Evolutionary conservation across 2,329 filamentous ascomycete genomes (phyloP).

Genomic region (Clarireedia monteithiana): DNA sequence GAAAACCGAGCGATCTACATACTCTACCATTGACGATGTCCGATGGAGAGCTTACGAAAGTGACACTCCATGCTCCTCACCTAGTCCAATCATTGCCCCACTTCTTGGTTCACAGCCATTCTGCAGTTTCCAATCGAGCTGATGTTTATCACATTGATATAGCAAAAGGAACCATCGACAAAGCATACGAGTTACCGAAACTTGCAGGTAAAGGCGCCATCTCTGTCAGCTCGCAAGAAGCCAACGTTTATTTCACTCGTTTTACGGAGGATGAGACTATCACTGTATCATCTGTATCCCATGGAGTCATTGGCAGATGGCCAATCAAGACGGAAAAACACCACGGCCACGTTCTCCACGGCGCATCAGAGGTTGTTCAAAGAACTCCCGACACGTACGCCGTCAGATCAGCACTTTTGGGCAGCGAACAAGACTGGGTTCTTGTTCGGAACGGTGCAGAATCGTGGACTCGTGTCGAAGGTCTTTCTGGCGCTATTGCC

Average conservation of each 20-base stretch:
- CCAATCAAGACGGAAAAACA: slow-evolving; percentile 40
- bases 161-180: slow-evolving; percentile 59
- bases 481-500: slow-evolving; percentile 69
- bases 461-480: slow-evolving; percentile 76
- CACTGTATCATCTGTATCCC: slow-evolving; percentile 68
- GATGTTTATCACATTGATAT: slow-evolving; percentile 80
- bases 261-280: slow-evolving; percentile 67
- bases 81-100: slow-evolving; percentile 65
- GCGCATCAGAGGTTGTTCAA: slow-evolving; percentile 74
- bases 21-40: slow-evolving; percentile 43
- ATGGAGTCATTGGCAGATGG: slow-evolving; percentile 72
- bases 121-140: slow-evolving; percentile 64
- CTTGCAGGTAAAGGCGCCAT: slow-evolving; percentile 66
- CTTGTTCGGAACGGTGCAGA: slow-evolving; percentile 75
- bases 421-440: slow-evolving; percentile 66
- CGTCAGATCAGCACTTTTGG: slow-evolving; percentile 66
- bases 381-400: slow-evolving; percentile 62
- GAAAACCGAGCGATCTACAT: slow-evolving; percentile 45
- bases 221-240: slow-evolving; percentile 66
- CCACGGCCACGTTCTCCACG: slow-evolving; percentile 45
- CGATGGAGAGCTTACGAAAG: slow-evolving; percentile 44
- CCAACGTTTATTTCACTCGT: slow-evolving; percentile 84
- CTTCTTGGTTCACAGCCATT: slow-evolving; percentile 77
- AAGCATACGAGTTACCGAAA: slow-evolving; percentile 72
- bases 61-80: slow-evolving; percentile 66